Percentiles rank a stretch among this genome's conserved stretches.
Conservation (phyloP, 2,329 filamentous ascomycete species). For the Dactylellina leptospora region DNA sequence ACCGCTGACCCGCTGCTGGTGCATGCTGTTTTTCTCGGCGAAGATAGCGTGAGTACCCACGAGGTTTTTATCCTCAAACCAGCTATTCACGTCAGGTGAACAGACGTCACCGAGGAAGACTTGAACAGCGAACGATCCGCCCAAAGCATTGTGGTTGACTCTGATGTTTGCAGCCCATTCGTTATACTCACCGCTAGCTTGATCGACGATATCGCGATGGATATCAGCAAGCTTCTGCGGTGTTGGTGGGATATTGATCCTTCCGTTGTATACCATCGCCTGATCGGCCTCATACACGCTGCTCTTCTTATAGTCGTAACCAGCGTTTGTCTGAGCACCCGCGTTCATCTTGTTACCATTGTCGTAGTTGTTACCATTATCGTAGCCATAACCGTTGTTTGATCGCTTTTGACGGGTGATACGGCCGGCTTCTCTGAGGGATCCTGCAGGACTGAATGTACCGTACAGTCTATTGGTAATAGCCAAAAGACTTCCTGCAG, state of each 20-base stretch:
- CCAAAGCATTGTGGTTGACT: conserved; percentile 59
- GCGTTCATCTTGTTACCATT: no score
- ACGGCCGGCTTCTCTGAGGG: conserved; percentile 31
- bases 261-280: not conserved
- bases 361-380: conserved; percentile 7
- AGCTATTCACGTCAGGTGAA: conserved; percentile 55
- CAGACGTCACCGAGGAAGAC: conserved; percentile 60
- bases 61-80: conserved; percentile 61
- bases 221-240: conserved; percentile 16
- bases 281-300: no score
- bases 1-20: conserved; percentile 59
- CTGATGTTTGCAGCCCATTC: conserved; percentile 60
- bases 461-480: conserved; percentile 72
- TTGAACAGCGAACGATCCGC: conserved; percentile 59
- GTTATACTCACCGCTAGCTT: conserved; percentile 54
- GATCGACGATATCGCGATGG: conserved; percentile 34
- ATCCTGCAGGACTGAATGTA: conserved; percentile 40
- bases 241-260: conserved; percentile 26
- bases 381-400: conserved; percentile 2
- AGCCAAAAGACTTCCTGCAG: conserved; percentile 62
- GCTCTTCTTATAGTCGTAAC: no score
- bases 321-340: no score
- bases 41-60: conserved; percentile 61
- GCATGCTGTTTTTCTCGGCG: conserved; percentile 57
- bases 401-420: conserved; percentile 30